These are phyloP conservation scores for Rubia tinctorum DNA, from an alignment of 305 asterid genomes.

Conservation along the genomic window DNA sequence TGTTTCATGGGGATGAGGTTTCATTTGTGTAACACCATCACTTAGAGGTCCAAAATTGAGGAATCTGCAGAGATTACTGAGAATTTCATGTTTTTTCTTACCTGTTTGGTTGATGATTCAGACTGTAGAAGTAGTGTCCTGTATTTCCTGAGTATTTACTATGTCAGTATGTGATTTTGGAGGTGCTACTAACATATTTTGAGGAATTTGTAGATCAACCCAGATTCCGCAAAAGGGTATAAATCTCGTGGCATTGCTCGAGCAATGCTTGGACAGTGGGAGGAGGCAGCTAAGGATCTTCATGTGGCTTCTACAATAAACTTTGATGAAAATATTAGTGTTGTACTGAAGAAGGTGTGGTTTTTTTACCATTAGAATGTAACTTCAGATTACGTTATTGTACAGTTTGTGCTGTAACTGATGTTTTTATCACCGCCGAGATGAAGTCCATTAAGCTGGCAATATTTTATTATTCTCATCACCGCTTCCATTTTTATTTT, in stretches of 20 bases:
- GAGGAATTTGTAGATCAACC: slow-evolving; percentile 60
- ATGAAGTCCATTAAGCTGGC: neutral
- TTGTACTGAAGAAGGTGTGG: slow-evolving; percentile 81
- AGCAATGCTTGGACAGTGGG: slow-evolving; percentile 93
- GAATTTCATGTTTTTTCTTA: too few relatives aligned
- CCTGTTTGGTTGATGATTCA: neutral
- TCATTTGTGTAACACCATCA: neutral
- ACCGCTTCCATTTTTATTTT: neutral
- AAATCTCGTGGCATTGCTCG: slow-evolving; percentile 94
- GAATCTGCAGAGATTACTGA: neutral
- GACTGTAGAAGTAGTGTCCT: neutral
- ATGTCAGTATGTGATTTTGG: neutral
- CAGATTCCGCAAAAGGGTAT: slow-evolving; percentile 98
- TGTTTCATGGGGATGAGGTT: neutral
- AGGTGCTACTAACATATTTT: neutral
- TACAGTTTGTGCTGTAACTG: neutral
- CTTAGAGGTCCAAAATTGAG: neutral
- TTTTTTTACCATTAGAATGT: neutral
- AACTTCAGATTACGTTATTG: neutral
- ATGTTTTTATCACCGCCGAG: neutral
- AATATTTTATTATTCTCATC: neutral
- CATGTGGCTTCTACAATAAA: slow-evolving; percentile 89
- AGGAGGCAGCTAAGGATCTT: slow-evolving; percentile 89
- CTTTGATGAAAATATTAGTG: slow-evolving; percentile 83
- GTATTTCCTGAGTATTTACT: neutral